A percentile compares a stretch with the other conserved stretches of the same genome.
These are phyloP conservation scores for Cenococcum geophilum DNA, from an alignment of 495 filamentous ascomycete species.

Conservation along the genomic window DNA sequence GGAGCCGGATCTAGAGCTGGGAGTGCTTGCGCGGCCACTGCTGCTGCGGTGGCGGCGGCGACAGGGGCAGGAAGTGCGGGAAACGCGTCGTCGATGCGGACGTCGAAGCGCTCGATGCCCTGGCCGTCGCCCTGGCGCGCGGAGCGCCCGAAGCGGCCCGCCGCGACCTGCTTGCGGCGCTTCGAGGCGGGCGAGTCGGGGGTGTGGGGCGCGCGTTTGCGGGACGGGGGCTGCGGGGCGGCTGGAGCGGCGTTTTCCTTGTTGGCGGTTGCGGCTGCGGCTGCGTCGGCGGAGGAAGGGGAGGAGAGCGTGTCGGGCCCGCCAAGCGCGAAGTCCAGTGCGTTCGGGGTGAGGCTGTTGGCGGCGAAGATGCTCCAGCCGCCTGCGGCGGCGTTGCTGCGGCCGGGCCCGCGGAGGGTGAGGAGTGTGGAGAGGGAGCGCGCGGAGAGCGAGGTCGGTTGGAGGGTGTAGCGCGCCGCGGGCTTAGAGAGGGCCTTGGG, in stretches of 20 bases:
- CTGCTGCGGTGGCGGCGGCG: background rate
- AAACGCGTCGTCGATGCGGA: conserved; percentile 54
- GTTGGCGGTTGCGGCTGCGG: conserved; percentile 35
- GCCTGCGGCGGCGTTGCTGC: conserved; percentile 61
- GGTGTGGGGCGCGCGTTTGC: conserved; percentile 27
- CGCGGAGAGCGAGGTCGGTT: conserved; percentile 59
- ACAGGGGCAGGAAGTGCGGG: conserved; percentile 18
- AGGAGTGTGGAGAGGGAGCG: conserved; percentile 62
- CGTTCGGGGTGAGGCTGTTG: conserved; percentile 51
- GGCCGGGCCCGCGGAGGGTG: conserved; percentile 56
- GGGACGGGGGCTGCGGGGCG: conserved; percentile 34
- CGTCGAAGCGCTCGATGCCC: conserved; percentile 56
- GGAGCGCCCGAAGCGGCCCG: conserved; percentile 51
- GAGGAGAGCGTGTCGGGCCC: too few relatives aligned
- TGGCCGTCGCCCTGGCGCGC: conserved; percentile 48
- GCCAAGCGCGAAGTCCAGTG: conserved; percentile 50
- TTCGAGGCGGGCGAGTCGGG: conserved; percentile 40
- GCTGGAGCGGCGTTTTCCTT: conserved; percentile 23
- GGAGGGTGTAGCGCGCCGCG: conserved; percentile 60
- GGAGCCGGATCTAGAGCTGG: too few relatives aligned
- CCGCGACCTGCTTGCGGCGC: conserved; percentile 44
- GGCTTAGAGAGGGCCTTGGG: conserved; percentile 70
- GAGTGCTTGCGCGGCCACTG: background rate
- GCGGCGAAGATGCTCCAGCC: conserved; percentile 75
- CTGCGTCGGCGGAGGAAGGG: conserved; percentile 20